These are phyloP conservation scores for Paecilomyces fulvus DNA, from an alignment of 2,329 filamentous ascomycete species.

Conservation along the genomic window DNA sequence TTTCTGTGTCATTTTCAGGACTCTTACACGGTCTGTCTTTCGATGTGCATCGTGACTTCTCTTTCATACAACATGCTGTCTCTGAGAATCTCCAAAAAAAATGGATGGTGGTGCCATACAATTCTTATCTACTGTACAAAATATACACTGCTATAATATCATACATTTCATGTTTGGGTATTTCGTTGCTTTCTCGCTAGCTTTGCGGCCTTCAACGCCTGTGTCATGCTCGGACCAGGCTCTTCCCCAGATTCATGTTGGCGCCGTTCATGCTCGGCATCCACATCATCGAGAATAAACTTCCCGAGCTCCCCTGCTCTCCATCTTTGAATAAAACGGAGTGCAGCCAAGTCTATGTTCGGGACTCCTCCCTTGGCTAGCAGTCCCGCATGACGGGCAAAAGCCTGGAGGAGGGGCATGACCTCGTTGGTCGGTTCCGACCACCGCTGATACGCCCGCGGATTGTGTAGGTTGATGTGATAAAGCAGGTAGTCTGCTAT, in stretches of 20 bases:
- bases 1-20: conserved; percentile 1
- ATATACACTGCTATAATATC: not conserved
- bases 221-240: conserved; percentile 32
- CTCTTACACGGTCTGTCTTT: not conserved
- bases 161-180: not conserved
- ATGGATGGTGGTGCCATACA: not conserved
- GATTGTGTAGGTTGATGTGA: conserved; percentile 63
- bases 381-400: conserved; percentile 68
- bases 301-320: conserved; percentile 64
- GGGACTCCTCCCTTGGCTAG: conserved; percentile 64
- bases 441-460: conserved; percentile 55
- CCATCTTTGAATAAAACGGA: conserved; percentile 78
- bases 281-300: conserved; percentile 73
- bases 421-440: conserved; percentile 75
- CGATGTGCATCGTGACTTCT: not conserved
- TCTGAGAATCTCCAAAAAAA: not conserved
- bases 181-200: conserved; percentile 17
- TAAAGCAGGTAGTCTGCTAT: conserved; percentile 87
- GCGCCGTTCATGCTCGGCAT: conserved; percentile 57
- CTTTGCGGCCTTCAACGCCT: conserved; percentile 34
- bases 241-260: conserved; percentile 15
- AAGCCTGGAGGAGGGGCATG: conserved; percentile 58
- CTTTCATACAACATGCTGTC: not conserved
- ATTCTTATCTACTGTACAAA: not conserved
- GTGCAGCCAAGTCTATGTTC: conserved; percentile 62